phyloP scores from a whole-genome alignment of 306 rosid genomes.

The Trichosanthes cucumerina region DNA sequence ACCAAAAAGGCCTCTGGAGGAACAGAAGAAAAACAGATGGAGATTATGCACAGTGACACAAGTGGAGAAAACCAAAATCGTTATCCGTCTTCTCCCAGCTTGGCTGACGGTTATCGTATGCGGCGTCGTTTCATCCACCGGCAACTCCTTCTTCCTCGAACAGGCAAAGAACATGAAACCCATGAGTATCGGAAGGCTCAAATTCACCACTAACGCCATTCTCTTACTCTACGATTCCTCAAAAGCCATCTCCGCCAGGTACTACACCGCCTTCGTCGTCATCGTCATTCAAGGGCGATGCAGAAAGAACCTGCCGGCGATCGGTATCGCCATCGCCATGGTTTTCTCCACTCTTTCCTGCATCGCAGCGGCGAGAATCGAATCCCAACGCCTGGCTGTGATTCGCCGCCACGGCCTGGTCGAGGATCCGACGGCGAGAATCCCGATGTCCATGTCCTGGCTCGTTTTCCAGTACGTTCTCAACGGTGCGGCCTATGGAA shows the following conservation, averaged over 20 bases:
- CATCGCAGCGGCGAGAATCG: conserved; percentile 25
- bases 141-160: conserved; percentile 23
- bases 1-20: background rate
- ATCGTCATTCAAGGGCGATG: too few relatives aligned
- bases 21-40: conserved; percentile 15
- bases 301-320: background rate
- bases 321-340: conserved; percentile 14
- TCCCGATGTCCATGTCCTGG: conserved; percentile 33
- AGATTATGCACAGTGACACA: conserved; percentile 11
- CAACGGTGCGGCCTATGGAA: conserved; percentile 16
- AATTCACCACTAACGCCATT: conserved; percentile 18
- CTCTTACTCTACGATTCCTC: conserved; percentile 1
- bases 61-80: background rate
- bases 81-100: conserved; percentile 6
- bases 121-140: conserved; percentile 24
- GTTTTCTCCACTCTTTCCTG: conserved; percentile 20
- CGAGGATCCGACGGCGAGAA: conserved; percentile 5
- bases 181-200: conserved; percentile 2
- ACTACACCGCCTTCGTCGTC: background rate
- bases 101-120: conserved; percentile 13
- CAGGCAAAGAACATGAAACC: conserved; percentile 22
- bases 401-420: conserved; percentile 14
- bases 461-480: conserved; percentile 26
- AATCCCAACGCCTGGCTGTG: conserved; percentile 15
- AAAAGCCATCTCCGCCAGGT: background rate